Evolutionary conservation across 306 rosid species (phyloP).

Genomic region (Cucurbita pepo): DNA sequence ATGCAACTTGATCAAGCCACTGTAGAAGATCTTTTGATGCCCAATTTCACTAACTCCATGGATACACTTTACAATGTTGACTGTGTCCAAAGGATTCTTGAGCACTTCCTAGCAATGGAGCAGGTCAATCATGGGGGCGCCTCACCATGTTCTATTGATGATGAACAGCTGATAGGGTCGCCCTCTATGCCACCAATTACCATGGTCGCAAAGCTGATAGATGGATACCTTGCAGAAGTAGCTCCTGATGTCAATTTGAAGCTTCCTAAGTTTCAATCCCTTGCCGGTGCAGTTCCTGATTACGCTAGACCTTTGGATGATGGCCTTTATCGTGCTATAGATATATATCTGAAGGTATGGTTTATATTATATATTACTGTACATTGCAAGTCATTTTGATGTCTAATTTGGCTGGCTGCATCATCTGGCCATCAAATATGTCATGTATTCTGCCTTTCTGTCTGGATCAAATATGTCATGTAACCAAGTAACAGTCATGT

Average conservation of each 20-base stretch:
- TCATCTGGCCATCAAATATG: too few species aligned
- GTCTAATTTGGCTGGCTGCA: neutral
- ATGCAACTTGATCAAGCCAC: constrained; percentile 93
- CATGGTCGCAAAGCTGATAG: constrained; percentile 89
- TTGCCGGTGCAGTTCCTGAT: constrained; percentile 92
- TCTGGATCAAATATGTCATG: too few species aligned
- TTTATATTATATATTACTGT: neutral
- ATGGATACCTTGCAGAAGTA: constrained; percentile 97
- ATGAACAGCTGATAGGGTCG: constrained; percentile 73
- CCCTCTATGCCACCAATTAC: constrained; percentile 87
- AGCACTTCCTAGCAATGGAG: constrained; percentile 73
- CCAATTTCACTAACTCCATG: constrained; percentile 82
- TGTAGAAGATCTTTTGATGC: constrained; percentile 91
- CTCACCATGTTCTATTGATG: constrained; percentile 70
- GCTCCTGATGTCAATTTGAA: constrained; percentile 93
- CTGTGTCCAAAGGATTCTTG: constrained; percentile 81
- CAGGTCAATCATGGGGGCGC: constrained; percentile 48
- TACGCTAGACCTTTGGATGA: constrained; percentile 93
- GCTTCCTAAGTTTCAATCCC: constrained; percentile 77
- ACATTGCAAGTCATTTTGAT: neutral
- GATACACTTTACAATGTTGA: constrained; percentile 96
- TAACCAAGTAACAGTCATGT: neutral
- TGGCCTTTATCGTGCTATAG: constrained; percentile 91
- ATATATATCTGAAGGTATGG: constrained; percentile 81
- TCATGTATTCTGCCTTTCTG: too few species aligned